These are phyloP conservation scores for Acmispon strigosus DNA, from an alignment of 306 rosid genomes.

Conservation along the genomic window DNA sequence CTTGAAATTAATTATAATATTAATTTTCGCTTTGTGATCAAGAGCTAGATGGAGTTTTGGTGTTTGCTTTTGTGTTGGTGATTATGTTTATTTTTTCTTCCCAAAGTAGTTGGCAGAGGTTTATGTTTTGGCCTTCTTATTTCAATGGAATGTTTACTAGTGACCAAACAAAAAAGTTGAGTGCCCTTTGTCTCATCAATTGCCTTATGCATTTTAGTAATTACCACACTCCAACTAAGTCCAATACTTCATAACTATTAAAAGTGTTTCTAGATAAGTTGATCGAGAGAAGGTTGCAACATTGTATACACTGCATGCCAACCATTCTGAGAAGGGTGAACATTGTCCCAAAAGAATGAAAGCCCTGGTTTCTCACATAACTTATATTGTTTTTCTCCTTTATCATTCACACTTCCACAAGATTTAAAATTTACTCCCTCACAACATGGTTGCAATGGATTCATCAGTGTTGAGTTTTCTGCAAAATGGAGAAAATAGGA, in stretches of 20 bases:
- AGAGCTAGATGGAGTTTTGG: too few species aligned
- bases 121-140: too few species aligned
- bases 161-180: too few species aligned
- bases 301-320: not conserved
- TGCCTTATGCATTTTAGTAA: too few species aligned
- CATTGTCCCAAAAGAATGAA: slow-evolving; percentile 22
- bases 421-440: not conserved
- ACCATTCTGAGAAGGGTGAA: slow-evolving; percentile 25
- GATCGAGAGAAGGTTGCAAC: not conserved
- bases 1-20: too few species aligned
- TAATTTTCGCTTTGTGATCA: too few species aligned
- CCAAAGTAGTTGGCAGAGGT: too few species aligned
- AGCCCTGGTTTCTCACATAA: slow-evolving; percentile 19
- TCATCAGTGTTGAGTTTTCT: slow-evolving; percentile 8
- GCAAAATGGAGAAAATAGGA: not conserved
- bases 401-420: slow-evolving; percentile 14
- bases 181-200: too few species aligned
- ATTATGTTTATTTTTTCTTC: too few species aligned
- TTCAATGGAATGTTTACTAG: too few species aligned
- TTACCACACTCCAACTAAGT: too few species aligned
- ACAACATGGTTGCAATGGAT: slow-evolving; percentile 30
- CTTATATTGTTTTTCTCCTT: slow-evolving; percentile 10
- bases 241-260: not conserved
- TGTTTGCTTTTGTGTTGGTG: too few species aligned
- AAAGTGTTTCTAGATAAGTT: not conserved